These are phyloP conservation scores for Hymenotorrendiella dingleyae DNA, from an alignment of 2,329 filamentous ascomycete genomes.

Conservation along the genomic window DNA sequence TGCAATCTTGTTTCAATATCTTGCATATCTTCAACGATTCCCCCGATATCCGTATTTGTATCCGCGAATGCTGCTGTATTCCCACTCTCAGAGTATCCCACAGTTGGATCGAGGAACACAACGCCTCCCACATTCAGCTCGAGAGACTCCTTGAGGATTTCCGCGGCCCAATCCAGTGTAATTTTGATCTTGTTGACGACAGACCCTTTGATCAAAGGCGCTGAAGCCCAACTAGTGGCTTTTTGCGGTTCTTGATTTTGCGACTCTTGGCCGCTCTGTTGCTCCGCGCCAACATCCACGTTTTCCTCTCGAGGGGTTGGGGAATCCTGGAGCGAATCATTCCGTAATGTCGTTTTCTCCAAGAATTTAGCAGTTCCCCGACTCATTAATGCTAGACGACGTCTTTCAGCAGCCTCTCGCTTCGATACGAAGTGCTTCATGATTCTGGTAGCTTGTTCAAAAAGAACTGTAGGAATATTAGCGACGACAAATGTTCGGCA, in stretches of 20 bases:
- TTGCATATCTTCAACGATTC: conserved; percentile 9
- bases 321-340: not conserved
- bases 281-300: not conserved
- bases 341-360: conserved; percentile 32
- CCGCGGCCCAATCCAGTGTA: conserved; percentile 25
- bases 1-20: conserved; percentile 1
- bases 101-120: conserved; percentile 26
- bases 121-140: conserved; percentile 26
- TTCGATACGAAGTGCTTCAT: conserved; percentile 56
- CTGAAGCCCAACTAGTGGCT: no score
- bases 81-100: conserved; percentile 15
- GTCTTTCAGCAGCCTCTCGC: conserved; percentile 43
- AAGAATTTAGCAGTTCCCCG: conserved; percentile 47
- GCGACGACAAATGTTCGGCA: no score
- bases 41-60: conserved; percentile 10
- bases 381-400: conserved; percentile 45
- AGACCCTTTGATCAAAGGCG: conserved; percentile 3
- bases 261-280: no score
- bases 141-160: conserved; percentile 25
- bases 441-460: conserved; percentile 45
- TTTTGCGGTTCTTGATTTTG: no score
- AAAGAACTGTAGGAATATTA: conserved; percentile 39
- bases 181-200: conserved; percentile 25
- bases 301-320: not conserved
- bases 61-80: conserved; percentile 11